These are phyloP conservation scores for Durusdinium trenchii DNA, from an alignment of 73 alveolate genomes.

Conservation along the genomic window DNA sequence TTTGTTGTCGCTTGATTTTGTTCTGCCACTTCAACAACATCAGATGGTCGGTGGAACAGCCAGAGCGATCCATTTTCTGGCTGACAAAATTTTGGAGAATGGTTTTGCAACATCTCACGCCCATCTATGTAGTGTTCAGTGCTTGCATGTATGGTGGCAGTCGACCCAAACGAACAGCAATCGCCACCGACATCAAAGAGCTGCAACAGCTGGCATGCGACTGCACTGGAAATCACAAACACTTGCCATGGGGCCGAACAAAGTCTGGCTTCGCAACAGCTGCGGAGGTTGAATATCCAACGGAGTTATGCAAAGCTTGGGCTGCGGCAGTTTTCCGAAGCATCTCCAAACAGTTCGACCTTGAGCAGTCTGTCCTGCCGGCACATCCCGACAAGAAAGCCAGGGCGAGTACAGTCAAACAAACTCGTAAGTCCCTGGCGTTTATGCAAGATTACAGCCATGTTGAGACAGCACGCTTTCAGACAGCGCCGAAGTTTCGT, in stretches of 20 bases:
- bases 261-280: neutral
- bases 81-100: neutral
- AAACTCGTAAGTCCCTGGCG: neutral
- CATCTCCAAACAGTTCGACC: no score
- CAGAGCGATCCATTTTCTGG: neutral
- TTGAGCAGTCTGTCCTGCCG: no score
- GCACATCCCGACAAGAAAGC: conserved; percentile 22
- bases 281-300: conserved; percentile 17
- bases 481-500: neutral
- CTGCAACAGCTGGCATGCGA: neutral
- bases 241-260: conserved; percentile 3
- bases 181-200: neutral
- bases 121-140: neutral
- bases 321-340: neutral
- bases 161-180: neutral
- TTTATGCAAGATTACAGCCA: neutral
- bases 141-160: neutral
- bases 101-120: neutral
- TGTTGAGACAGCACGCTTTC: neutral
- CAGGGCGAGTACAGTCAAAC: neutral
- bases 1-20: neutral
- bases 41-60: neutral
- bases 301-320: neutral
- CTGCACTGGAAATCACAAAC: neutral
- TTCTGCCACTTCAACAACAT: neutral